Percentiles rank a stretch among this genome's conserved stretches.
Conservation (phyloP, 2,329 filamentous ascomycete species). For the Aquanectria penicillioides region DNA sequence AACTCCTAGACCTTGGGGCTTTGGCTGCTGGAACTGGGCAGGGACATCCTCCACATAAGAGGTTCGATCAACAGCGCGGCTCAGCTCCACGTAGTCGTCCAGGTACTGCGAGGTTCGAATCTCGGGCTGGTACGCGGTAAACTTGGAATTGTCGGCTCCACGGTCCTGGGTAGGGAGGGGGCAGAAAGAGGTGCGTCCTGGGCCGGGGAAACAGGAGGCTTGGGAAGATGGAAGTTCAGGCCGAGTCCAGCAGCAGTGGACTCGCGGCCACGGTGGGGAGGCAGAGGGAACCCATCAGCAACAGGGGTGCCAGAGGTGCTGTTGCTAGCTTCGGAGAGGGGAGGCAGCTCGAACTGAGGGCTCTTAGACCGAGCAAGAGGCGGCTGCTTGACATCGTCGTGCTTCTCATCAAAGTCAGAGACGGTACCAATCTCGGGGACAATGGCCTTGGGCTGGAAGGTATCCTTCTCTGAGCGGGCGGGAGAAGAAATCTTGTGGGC, state of each 20-base stretch:
- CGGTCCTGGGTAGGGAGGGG: slow-evolving; percentile 28
- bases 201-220: slow-evolving; percentile 34
- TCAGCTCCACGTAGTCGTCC: slow-evolving; percentile 44
- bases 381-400: slow-evolving; percentile 44
- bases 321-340: slow-evolving; percentile 28
- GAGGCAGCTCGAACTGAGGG: slow-evolving; percentile 38
- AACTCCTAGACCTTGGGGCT: slow-evolving; percentile 57
- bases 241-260: slow-evolving; percentile 43
- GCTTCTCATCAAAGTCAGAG: slow-evolving; percentile 44
- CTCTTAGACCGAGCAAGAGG: slow-evolving; percentile 43
- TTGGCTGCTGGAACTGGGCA: slow-evolving; percentile 30
- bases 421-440: slow-evolving; percentile 53
- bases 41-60: slow-evolving; percentile 34
- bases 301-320: slow-evolving; percentile 25
- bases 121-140: slow-evolving; percentile 39
- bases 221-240: slow-evolving; percentile 50
- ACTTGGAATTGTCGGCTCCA: slow-evolving; percentile 32
- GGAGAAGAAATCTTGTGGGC: slow-evolving; percentile 37
- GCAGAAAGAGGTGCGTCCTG: slow-evolving; percentile 32
- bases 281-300: slow-evolving; percentile 37
- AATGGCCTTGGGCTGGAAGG: slow-evolving; percentile 46
- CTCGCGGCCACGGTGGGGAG: slow-evolving; percentile 41
- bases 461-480: slow-evolving; percentile 38
- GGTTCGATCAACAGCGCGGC: slow-evolving; percentile 47
- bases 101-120: slow-evolving; percentile 47